Conservation (phyloP, 371 early-diverging fungal species). For the Actinomortierella ambigua region DNA sequence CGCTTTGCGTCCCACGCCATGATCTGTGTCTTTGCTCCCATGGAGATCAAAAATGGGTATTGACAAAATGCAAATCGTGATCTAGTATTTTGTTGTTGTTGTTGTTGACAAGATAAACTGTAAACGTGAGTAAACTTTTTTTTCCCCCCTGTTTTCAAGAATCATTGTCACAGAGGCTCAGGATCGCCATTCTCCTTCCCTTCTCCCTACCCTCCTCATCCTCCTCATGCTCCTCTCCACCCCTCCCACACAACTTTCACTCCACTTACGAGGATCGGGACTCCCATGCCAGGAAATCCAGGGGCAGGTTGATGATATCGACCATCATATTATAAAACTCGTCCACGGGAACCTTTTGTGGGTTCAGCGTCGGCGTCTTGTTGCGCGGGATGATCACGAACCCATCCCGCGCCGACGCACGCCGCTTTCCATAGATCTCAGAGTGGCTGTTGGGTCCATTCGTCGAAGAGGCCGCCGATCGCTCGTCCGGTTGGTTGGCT, state of each 20-base stretch:
- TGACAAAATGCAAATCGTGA: conserved; percentile 80
- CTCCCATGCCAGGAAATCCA: conserved; percentile 89
- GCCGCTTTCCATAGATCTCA: conserved; percentile 15
- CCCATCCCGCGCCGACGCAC: conserved; percentile 7
- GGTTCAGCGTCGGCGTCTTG: conserved; percentile 71
- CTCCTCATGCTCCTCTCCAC: neutral
- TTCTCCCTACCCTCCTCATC: neutral
- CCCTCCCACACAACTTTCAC: neutral
- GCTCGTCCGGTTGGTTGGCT: conserved; percentile 28
- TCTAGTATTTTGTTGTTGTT: conserved; percentile 48
- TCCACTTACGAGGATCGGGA: conserved; percentile 64
- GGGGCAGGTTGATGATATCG: conserved; percentile 78
- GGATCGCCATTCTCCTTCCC: no score
- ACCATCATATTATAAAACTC: conserved; percentile 88
- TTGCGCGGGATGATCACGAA: conserved; percentile 23
- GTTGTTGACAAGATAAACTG: conserved; percentile 3
- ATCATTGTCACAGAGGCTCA: no score
- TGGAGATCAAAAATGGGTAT: conserved; percentile 88
- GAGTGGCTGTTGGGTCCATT: neutral
- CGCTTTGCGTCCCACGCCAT: conserved; percentile 87
- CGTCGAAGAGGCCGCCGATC: neutral
- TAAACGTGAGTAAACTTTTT: neutral
- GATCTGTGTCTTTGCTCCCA: conserved; percentile 87
- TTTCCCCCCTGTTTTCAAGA: neutral
- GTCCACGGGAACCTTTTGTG: conserved; percentile 65